Conservation (phyloP, 768 basidiomycete species). For the Psilocybe cyanescens region DNA sequence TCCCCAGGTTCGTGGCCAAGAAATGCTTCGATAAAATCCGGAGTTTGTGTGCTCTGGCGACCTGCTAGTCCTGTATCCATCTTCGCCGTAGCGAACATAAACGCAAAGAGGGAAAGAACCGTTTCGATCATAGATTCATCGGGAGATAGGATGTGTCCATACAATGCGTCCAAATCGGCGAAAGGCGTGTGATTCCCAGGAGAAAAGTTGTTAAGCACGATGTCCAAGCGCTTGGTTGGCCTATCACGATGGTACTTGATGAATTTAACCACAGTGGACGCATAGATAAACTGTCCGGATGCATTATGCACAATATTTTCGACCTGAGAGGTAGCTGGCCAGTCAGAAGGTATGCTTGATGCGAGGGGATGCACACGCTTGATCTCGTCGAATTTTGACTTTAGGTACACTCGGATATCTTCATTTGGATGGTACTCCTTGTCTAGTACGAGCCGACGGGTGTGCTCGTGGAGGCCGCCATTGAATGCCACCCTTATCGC, state of each 20-base stretch:
- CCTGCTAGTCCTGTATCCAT: background rate
- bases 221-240: background rate
- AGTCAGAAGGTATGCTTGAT: background rate
- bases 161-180: slow-evolving; percentile 2
- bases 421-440: slow-evolving; percentile 1
- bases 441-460: slow-evolving; percentile 1
- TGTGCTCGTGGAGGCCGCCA: background rate
- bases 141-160: background rate
- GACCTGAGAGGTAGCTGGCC: background rate
- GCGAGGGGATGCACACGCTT: background rate
- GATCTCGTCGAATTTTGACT: slow-evolving; percentile 1
- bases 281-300: slow-evolving; percentile 10
- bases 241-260: background rate
- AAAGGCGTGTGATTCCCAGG: background rate
- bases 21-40: background rate
- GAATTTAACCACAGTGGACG: slow-evolving; percentile 9
- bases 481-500: slow-evolving; percentile 1
- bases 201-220: background rate
- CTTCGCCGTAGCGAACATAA: background rate
- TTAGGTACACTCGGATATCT: slow-evolving; percentile 1
- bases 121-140: background rate
- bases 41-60: background rate
- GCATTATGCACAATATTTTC: background rate
- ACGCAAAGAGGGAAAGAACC: background rate
- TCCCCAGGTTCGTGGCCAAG: background rate